Percentiles rank a stretch among this genome's conserved stretches.
Evolutionary conservation across 2,329 filamentous ascomycete genomes (phyloP).

Genomic region (Xylaria sp.): DNA sequence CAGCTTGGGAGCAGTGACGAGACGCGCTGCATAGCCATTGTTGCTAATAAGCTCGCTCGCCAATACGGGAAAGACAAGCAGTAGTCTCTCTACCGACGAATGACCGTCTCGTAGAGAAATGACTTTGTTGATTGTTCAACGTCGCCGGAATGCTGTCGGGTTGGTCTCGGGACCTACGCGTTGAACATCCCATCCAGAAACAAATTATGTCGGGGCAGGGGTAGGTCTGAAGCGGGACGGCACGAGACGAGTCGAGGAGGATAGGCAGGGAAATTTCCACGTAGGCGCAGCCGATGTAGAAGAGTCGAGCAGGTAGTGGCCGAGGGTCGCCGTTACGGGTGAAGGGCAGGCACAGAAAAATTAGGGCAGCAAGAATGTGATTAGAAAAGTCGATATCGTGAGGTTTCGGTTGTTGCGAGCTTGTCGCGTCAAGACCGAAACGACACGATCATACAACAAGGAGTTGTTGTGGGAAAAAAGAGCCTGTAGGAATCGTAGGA

Average conservation of each 20-base stretch:
- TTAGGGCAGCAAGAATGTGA: not conserved
- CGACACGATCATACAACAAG: not conserved
- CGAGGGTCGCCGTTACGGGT: not conserved
- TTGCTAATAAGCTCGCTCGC: conserved; percentile 25
- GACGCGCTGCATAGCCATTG: conserved; percentile 38
- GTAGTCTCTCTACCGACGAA: conserved; percentile 11
- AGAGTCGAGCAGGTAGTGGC: not conserved
- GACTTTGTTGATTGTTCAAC: conserved; percentile 1
- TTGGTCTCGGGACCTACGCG: conserved; percentile 2
- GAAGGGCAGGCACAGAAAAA: not conserved
- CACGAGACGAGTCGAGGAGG: conserved; percentile 4
- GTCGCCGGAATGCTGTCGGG: conserved; percentile 11
- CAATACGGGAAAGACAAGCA: conserved; percentile 13
- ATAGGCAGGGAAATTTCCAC: not conserved
- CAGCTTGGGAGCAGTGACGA: conserved; percentile 40
- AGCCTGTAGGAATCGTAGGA: not conserved
- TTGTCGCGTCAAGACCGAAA: not conserved
- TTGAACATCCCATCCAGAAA: conserved; percentile 9
- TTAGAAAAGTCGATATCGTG: conserved; percentile 1
- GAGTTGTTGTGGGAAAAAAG: not conserved
- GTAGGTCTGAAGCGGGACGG: not conserved
- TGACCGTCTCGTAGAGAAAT: not conserved
- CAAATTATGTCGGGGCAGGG: conserved; percentile 4
- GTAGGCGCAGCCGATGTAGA: conserved; percentile 4
- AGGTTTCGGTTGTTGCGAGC: conserved; percentile 10